Evolutionary conservation across 2,329 filamentous ascomycete genomes (phyloP), one percentile per base, ranked within the genome.

Genomic region (Colletotrichum noveboracense): DNA sequence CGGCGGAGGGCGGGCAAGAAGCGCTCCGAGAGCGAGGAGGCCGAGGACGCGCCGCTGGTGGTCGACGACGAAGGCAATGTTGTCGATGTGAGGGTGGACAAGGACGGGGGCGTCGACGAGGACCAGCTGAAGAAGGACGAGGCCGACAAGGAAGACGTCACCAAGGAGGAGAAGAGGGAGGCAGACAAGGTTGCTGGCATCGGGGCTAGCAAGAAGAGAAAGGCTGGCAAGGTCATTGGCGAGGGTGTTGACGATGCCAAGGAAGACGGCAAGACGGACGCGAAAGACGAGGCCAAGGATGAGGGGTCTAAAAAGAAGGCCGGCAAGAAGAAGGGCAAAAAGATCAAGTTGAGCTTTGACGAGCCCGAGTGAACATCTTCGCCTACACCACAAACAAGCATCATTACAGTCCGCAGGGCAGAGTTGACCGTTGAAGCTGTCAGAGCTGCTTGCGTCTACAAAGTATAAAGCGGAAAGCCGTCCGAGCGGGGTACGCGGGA

Each of bases 11-110:
- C 88, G 65, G 84, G 80, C 74, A 90, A 87, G 85, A 90, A 87
- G 84, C 89, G 88, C 43, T 91, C 90, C 18, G 91, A 87, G 75
- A 92, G 93, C 78, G 93, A 93, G 55, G 92, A 95, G 76, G 94
- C 93, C 14, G 94, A 96, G 79, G 94, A 96, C 82, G 93, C 89
- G 66, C 95, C 95, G 0, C 88, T 95, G 0, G 92, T 95, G 67
- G 91, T 97, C 6, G 91, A 96, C 78, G 94, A 95, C 81, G 88
- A 90, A 6, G 94, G 92, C 66, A 93, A 95, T 70, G 89, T 93
- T 34, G 89, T 93, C 34, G 62, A 83, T 85, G 78, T 91, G 79
- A 77, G 89, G 21, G 82, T 89, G 6, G 85, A 84, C 68, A 81
- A 82, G 60, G 87, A 89, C 76, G 88, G 88, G 9, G 81, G 77